Evolutionary conservation across 2,329 filamentous ascomycete genomes (phyloP).

Genomic region (Pseudocercospora vitis): DNA sequence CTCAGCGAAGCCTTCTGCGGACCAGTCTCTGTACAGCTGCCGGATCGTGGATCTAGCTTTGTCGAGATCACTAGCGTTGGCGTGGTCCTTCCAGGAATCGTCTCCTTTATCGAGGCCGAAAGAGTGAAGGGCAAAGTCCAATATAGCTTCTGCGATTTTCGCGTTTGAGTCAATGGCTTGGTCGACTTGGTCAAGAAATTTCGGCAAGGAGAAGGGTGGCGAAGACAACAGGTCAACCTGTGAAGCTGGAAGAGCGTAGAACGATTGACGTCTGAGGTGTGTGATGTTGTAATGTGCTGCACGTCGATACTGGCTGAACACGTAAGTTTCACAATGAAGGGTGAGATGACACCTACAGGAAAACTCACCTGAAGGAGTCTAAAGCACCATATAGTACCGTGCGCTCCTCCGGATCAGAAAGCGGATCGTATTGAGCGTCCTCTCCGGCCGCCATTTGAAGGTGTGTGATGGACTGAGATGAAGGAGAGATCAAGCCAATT

Average conservation of each 20-base stretch:
- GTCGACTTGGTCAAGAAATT: conserved; percentile 76
- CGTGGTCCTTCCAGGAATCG: conserved; percentile 66
- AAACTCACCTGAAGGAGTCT: conserved; percentile 78
- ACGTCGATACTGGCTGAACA: conserved; percentile 63
- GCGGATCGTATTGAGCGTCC: conserved; percentile 56
- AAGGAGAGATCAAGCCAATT: not conserved
- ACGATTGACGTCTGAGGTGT: conserved; percentile 83
- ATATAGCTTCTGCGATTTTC: conserved; percentile 74
- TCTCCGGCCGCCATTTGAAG: not conserved
- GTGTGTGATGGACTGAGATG: not conserved
- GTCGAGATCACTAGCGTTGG: conserved; percentile 74
- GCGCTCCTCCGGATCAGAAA: conserved; percentile 76
- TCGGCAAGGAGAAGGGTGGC: conserved; percentile 78
- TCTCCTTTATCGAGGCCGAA: conserved; percentile 58
- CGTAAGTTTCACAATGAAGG: conserved; percentile 14
- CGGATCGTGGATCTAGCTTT: conserved; percentile 90
- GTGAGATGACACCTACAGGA: conserved; percentile 7
- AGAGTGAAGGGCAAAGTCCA: conserved; percentile 65
- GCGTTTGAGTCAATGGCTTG: conserved; percentile 87
- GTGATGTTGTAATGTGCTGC: conserved; percentile 87
- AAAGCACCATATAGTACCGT: conserved; percentile 77
- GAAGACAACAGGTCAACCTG: conserved; percentile 82
- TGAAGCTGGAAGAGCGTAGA: conserved; percentile 81
- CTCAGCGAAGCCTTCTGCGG: conserved; percentile 71
- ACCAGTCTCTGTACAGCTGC: conserved; percentile 96